A percentile compares a stretch with the other conserved stretches of the same genome.
Evolutionary conservation across 257 asterid genomes (phyloP).

Genomic region (Gentiana macrophylla): DNA sequence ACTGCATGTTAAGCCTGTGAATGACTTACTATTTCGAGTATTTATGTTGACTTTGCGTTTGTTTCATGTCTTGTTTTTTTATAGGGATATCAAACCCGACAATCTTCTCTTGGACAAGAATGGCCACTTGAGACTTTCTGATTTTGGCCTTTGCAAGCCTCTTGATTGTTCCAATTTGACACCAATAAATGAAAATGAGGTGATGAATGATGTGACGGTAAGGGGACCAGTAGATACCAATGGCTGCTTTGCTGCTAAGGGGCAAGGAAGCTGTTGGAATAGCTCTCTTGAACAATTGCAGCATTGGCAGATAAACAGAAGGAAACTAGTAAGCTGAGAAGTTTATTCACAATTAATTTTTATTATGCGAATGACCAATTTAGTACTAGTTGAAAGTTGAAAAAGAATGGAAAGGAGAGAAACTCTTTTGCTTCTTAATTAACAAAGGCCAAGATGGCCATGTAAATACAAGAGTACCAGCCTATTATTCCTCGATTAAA

Average conservation of each 20-base stretch:
- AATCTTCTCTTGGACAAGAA: constrained; percentile 61
- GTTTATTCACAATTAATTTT: not conserved
- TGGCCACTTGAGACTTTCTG: constrained; percentile 68
- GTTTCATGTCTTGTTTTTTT: not conserved
- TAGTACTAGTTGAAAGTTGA: too few relatives aligned
- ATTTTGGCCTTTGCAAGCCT: constrained; percentile 81
- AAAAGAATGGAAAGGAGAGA: too few relatives aligned
- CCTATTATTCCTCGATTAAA: too few relatives aligned
- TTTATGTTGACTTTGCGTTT: not conserved
- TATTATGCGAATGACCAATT: too few relatives aligned
- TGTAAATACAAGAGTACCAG: too few relatives aligned
- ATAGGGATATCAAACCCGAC: constrained; percentile 82
- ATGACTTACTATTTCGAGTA: not conserved
- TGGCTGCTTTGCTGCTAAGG: constrained; percentile 44
- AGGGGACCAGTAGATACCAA: constrained; percentile 49
- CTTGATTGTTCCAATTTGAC: constrained; percentile 52
- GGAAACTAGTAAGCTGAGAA: constrained; percentile 58
- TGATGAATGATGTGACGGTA: constrained; percentile 44
- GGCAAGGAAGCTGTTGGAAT: constrained; percentile 50
- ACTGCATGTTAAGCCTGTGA: not conserved
- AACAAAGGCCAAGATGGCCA: too few relatives aligned
- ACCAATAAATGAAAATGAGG: constrained; percentile 61
- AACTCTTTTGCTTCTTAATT: too few relatives aligned
- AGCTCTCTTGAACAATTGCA: constrained; percentile 82
- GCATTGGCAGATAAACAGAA: constrained; percentile 85